Percentiles rank a stretch among this genome's conserved stretches.
Evolutionary conservation across 179 eudicot genomes (phyloP).

Genomic region (Amaranthus tricolor): DNA sequence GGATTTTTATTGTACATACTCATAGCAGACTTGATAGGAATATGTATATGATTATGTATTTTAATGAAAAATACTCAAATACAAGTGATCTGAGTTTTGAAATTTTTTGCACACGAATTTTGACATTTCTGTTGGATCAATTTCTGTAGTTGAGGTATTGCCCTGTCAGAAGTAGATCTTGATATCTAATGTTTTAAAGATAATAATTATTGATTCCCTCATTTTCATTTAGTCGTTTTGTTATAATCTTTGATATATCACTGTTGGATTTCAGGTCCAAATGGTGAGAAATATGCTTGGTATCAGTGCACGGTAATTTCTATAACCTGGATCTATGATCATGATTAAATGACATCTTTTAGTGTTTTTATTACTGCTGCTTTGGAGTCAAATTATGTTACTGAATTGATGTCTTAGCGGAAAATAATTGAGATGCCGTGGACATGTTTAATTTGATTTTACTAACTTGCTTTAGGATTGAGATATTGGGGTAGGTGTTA

Average conservation of each 20-base stretch:
- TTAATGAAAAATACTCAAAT: no score
- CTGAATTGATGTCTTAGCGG: neutral
- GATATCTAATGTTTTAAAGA: neutral
- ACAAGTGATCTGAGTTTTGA: no score
- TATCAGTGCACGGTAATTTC: constrained; percentile 90
- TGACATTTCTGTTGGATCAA: neutral
- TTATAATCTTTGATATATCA: neutral
- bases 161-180: neutral
- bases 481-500: no score
- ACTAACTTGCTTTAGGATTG: no score
- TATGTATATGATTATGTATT: no score
- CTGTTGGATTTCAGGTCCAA: constrained; percentile 63
- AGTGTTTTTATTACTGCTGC: neutral
- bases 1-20: no score
- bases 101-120: no score
- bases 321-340: neutral
- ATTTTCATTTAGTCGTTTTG: neutral
- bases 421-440: no score
- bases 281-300: constrained; percentile 96
- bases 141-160: neutral
- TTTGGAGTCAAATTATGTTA: neutral
- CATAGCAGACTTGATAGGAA: no score
- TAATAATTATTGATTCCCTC: neutral
- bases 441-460: no score
- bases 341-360: neutral